Evolutionary conservation across 2,329 filamentous ascomycete genomes (phyloP), one percentile per base, ranked within the genome.

Genomic region (Parastagonospora nodorum): DNA sequence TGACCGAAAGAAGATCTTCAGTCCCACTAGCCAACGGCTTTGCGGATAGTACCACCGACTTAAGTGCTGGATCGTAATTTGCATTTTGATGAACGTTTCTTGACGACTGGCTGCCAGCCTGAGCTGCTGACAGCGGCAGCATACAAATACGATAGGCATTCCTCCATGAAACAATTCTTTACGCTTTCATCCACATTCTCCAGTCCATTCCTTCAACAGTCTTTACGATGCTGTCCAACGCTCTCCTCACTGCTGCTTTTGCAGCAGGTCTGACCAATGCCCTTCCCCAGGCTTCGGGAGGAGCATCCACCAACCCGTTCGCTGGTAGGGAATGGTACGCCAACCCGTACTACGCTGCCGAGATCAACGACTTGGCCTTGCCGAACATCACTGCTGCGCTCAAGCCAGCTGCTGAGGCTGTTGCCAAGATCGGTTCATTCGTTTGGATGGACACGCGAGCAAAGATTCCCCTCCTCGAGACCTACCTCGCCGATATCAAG

Each of bases 351-450:
- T 83, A 83, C 65, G 74, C 80, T 4, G 79, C 79, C 3, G 80
- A 83, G 57, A 76, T 83, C 31, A 75, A 77, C 48, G 78, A 68
- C 31, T 72, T 80, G 14, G 87, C 87, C 7, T 80, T 89, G 15
- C 86, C 87, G 8, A 83, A 82, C 12, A 72, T 90, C 52, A 82
- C 82, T 4, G 57, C 81, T 4, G 76, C 82, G 19, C 74, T 82
- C 66, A 79, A 79, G 11, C 79, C 82, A 14, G 80, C 75, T 24
- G 79, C 80, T 1, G 72, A 68, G 28, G 66, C 66, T n/a, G 80
- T 77, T 7, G 80, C 80, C 9, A 72, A 81, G 7, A 72, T 82
- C 12, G 78, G 78, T 5, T 80, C 79, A 2, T 83, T 82, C 57
- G 71, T 77, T 14, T 83, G 80, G 80, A 70, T 82, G 74, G 80